These are phyloP conservation scores for Fusarium camptoceras DNA, from an alignment of 2,329 filamentous ascomycete genomes.

Conservation along the genomic window DNA sequence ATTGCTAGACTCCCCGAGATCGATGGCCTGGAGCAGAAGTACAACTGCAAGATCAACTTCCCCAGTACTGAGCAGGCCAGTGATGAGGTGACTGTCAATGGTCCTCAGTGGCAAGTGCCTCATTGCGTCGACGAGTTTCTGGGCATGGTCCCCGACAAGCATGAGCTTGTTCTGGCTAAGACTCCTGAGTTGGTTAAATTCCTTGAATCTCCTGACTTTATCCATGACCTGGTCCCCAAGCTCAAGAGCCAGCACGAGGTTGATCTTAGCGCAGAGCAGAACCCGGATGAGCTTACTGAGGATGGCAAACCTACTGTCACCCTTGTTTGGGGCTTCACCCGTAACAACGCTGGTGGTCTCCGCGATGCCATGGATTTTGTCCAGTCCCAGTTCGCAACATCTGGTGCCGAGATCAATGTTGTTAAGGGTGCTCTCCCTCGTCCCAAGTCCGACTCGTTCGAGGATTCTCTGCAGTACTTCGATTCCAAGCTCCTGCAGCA, in stretches of 20 bases:
- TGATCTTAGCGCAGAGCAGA: constrained; percentile 79
- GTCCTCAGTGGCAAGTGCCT: constrained; percentile 97
- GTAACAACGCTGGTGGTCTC: constrained; percentile 95
- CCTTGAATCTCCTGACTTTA: constrained; percentile 84
- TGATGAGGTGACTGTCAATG: constrained; percentile 94
- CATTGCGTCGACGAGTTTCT: constrained; percentile 96
- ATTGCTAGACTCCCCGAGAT: constrained; percentile 89
- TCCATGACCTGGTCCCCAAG: constrained; percentile 82
- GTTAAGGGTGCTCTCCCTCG: constrained; percentile 95
- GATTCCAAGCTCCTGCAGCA: constrained; percentile 96
- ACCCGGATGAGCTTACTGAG: constrained; percentile 68
- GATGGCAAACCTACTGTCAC: constrained; percentile 69
- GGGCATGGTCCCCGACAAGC: constrained; percentile 97
- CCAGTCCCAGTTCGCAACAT: constrained; percentile 84
- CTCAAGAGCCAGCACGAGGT: constrained; percentile 94
- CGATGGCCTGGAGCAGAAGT: constrained; percentile 96
- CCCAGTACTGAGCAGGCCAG: constrained; percentile 97
- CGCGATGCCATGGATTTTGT: constrained; percentile 97
- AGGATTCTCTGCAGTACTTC: constrained; percentile 96
- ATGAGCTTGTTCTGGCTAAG: constrained; percentile 87
- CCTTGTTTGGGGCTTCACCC: constrained; percentile 85
- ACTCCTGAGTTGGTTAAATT: constrained; percentile 82
- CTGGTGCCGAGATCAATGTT: constrained; percentile 86
- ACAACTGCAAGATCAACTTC: constrained; percentile 99
- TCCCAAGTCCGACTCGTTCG: constrained; percentile 98